phyloP scores from a whole-genome alignment of 2,329 filamentous ascomycete species.

The Fusarium fracticaudum region DNA sequence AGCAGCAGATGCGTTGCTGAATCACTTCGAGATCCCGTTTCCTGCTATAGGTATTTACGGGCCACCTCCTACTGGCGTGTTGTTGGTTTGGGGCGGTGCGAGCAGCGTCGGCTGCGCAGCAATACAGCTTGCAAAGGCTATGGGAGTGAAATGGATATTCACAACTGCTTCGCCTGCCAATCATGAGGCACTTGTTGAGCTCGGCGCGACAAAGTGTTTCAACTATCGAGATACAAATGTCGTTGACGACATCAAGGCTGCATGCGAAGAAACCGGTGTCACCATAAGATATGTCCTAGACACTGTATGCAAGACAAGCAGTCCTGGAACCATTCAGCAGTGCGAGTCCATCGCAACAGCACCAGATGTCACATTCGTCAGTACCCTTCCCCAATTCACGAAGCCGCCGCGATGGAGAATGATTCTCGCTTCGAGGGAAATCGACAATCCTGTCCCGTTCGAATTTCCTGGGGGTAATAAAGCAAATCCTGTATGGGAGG shows the following conservation, averaged over 20 bases:
- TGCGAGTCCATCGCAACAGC: neutral
- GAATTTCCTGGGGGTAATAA: neutral
- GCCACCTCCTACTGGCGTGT: neutral
- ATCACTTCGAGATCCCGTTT: neutral
- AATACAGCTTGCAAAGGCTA: neutral
- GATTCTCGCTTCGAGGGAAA: neutral
- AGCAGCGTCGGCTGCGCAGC: neutral
- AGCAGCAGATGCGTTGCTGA: neutral
- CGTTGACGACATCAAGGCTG: neutral
- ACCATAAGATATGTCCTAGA: neutral
- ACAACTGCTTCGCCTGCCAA: neutral
- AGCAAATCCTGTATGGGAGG: neutral
- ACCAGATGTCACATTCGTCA: neutral
- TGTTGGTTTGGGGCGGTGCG: neutral
- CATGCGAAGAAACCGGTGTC: neutral
- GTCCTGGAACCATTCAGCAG: neutral
- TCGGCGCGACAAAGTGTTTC: neutral
- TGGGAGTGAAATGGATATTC: neutral
- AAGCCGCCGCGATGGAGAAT: neutral
- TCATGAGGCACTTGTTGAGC: neutral
- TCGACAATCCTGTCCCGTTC: neutral
- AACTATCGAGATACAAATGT: neutral
- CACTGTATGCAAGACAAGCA: neutral
- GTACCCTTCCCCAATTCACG: rapidly evolving
- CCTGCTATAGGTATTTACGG: neutral